These are phyloP conservation scores for Teratosphaeria zuluensis DNA, from an alignment of 2,329 filamentous ascomycete genomes.

Conservation along the genomic window DNA sequence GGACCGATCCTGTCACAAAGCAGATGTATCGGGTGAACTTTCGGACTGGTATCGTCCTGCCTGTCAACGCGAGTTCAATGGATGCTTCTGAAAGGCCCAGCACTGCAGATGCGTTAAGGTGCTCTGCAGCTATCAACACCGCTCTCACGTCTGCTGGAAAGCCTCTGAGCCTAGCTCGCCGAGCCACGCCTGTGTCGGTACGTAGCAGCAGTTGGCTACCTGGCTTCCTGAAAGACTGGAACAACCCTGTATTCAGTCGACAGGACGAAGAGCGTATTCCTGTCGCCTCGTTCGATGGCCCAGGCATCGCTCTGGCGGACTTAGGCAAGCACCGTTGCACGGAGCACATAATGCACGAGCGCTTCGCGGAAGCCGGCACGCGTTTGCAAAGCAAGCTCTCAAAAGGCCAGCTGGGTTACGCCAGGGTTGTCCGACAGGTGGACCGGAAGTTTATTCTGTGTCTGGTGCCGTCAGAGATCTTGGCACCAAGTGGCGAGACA, in stretches of 20 bases:
- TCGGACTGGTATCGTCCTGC: constrained; percentile 42
- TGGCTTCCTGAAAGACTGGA: constrained; percentile 54
- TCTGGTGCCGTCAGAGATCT: constrained; percentile 35
- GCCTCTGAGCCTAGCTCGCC: constrained; percentile 24
- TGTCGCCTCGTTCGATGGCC: constrained; percentile 12
- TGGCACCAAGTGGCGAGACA: constrained; percentile 20
- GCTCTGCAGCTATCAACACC: constrained; percentile 15
- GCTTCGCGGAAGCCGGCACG: constrained; percentile 2
- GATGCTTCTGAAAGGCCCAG: background rate
- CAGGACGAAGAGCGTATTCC: constrained; percentile 21
- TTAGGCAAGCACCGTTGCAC: constrained; percentile 5
- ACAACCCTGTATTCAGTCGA: constrained; percentile 64
- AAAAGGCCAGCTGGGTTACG: constrained; percentile 48
- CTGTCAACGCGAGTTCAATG: background rate
- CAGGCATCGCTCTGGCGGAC: constrained; percentile 9
- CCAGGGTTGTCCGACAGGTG: constrained; percentile 68
- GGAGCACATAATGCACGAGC: constrained; percentile 2
- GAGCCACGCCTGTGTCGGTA: background rate
- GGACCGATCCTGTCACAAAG: constrained; percentile 54
- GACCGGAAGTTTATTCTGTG: constrained; percentile 82
- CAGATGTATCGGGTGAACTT: constrained; percentile 43
- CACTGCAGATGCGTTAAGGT: constrained; percentile 1
- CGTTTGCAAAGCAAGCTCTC: constrained; percentile 41
- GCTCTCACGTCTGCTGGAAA: constrained; percentile 19
- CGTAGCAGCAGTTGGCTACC: constrained; percentile 46